Base-by-base conservation (phyloP, 2,329 filamentous ascomycete genomes). In the Cercospora berteroae region DNA sequence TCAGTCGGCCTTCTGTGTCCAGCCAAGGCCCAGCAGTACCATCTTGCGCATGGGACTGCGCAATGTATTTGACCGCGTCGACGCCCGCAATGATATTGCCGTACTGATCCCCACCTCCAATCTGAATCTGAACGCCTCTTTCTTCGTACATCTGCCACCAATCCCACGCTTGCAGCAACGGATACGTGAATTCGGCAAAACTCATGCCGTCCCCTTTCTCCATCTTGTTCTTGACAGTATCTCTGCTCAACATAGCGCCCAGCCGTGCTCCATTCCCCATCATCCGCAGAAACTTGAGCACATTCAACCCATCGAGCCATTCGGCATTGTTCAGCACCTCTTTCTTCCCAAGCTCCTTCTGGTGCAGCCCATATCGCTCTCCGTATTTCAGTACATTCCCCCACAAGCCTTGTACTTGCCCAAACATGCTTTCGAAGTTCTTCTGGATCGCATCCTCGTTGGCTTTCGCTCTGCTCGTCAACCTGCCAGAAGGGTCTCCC, bases 81-180 rank as follows among this genome's bases (percentile, higher is more conserved):
- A 95, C 90, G 59, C 95, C 95, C 12, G 94, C 89, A 29, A 96
- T 86, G 71, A 99, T 98, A 80, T 99, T 99, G 70, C 95, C 95
- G 77, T 90, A 98, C 81, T 99, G 95, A 77, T 99, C 95, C 6
- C 93, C 93, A 44, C 95, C 95, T 66, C 95, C 95, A 62, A 99
- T 92, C 80, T 99, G 93, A 77, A 98, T 86, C 76, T 94, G 90
- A 9, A 93, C 84, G 58, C 86, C 84, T 61, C 84, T 86, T 25
- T 85, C 83, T 57, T 87, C 85, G 80, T 91, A 96, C 81, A 98
- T 86, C 73, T 91, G 85, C 92, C 92, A 98, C 87, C 94, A 99
- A 78, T 99, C 95, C 90, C 94, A 98, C 23, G 90, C 93, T 78
- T 99, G 95, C 74, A 98, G 87, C 16, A 99, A 81, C 1, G 96